Base-by-base conservation (phyloP, 371 early-diverging fungal species). In the Dentiscutata heterogama region DNA sequence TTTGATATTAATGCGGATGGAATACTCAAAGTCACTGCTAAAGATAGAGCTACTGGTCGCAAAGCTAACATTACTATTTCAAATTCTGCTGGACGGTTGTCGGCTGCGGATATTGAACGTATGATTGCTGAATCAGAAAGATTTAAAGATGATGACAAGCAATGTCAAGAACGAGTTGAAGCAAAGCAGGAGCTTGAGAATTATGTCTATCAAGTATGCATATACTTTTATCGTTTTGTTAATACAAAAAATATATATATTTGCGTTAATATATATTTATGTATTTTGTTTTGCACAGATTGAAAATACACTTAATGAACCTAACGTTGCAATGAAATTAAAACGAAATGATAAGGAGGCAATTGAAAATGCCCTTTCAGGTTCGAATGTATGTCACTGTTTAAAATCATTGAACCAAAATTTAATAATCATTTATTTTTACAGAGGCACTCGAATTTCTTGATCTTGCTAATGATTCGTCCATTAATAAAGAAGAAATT, bases 1-100 rank as follows among this genome's bases (percentile, higher is more conserved):
- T 97, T 98, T 89, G 97, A 97, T 86, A 87, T 97, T 58, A 97
- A 98, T 88, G 96, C 96, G 86, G 96, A 99, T 89, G 97, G 97
- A 90, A 97, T 97, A 87, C 91, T 96, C 82, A 97, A 95, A 88
- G 97, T 98, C 83, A 92, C 95, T 83, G 98, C 98, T 85, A 90
- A 91, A 83, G 98, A 98, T 90, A 94, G 94, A 91, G 92, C 92
- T 84, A 97, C 97, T 56, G 96, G 97, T 82, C 91, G 92, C 82
- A 93, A 92, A 86, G 94, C 94, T 89, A 94, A 94, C 89, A 94
- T 97, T 86, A 96, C 96, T 91, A 96, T 97, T 91, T 92, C 95
- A 90, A 96, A 95, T 93, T 93, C 94, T 85, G 94, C 94, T 81
- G 95, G 95, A 78, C 96, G 97, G 85, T 92, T 99, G 61, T 93